These are phyloP conservation scores for Scedosporium dehoogii DNA, from an alignment of 2,329 filamentous ascomycete species.

Conservation along the genomic window DNA sequence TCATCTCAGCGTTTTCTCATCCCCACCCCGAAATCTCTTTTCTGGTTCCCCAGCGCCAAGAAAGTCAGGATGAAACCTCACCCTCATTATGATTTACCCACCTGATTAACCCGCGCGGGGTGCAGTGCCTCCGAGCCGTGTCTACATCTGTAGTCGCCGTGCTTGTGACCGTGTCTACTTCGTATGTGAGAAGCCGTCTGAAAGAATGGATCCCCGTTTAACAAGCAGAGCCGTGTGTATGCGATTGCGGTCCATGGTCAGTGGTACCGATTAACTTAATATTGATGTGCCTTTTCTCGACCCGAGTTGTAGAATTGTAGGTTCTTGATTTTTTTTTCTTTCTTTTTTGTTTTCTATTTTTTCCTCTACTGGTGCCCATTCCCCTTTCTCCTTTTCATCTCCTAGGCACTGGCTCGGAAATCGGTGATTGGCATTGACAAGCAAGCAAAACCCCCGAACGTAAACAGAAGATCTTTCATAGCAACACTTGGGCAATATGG, in stretches of 20 bases:
- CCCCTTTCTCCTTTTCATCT: no score
- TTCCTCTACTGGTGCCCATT: no score
- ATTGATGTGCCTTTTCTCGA: not conserved
- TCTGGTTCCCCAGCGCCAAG: not conserved
- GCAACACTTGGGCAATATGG: not conserved
- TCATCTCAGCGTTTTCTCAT: not conserved
- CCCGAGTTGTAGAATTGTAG: not conserved
- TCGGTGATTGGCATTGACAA: no score
- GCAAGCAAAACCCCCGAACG: not conserved
- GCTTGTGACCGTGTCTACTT: not conserved
- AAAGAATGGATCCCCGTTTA: not conserved
- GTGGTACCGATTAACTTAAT: not conserved
- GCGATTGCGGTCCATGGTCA: not conserved
- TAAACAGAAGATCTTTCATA: not conserved
- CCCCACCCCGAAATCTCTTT: not conserved
- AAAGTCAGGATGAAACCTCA: not conserved
- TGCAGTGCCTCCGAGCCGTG: slow-evolving; percentile 1
- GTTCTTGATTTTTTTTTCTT: not conserved
- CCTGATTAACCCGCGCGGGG: slow-evolving; percentile 1
- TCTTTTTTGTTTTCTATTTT: not conserved
- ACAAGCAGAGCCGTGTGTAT: not conserved
- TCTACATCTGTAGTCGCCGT: not conserved
- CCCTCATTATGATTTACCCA: not conserved
- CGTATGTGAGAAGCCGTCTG: not conserved
- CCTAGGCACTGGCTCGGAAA: no score